Conservation (phyloP, 2,329 filamentous ascomycete species). For the Fusarium acutatum region DNA sequence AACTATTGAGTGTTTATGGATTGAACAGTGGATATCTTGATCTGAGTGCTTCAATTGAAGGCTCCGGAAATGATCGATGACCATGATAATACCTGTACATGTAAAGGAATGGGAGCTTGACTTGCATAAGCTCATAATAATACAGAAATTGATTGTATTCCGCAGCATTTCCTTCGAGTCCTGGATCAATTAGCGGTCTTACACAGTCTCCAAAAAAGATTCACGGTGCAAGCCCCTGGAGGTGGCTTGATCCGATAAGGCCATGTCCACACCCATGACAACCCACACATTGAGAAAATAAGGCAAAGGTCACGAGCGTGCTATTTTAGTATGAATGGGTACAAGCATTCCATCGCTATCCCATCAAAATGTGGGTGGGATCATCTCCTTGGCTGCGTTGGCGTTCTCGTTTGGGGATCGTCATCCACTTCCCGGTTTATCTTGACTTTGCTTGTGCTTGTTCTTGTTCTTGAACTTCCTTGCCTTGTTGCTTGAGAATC, state of each 20-base stretch:
- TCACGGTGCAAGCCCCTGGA: constrained; percentile 29
- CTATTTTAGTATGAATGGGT: constrained; percentile 10
- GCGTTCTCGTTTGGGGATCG: constrained; percentile 38
- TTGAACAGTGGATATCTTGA: no score
- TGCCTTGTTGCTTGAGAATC: constrained; percentile 10
- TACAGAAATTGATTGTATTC: background rate
- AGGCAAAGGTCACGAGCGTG: constrained; percentile 15
- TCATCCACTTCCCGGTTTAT: constrained; percentile 41
- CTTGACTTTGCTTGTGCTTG: constrained; percentile 11
- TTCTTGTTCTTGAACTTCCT: constrained; percentile 13
- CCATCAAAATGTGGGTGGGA: constrained; percentile 22
- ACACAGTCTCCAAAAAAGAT: constrained; percentile 14
- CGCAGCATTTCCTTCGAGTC: background rate
- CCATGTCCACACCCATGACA: constrained; percentile 24
- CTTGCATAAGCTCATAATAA: background rate
- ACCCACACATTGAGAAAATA: constrained; percentile 2
- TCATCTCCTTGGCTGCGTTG: constrained; percentile 22
- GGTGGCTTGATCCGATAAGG: constrained; percentile 41
- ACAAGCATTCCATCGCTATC: constrained; percentile 13
- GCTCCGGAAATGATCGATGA: fast-evolving
- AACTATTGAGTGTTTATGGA: background rate
- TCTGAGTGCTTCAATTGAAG: background rate
- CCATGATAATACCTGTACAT: background rate
- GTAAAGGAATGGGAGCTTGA: background rate
- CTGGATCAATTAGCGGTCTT: background rate